A percentile compares a stretch with the other conserved stretches of the same genome.
These are phyloP conservation scores for Cryptomeria japonica DNA, from an alignment of 75 land plant species.

Conservation along the genomic window DNA sequence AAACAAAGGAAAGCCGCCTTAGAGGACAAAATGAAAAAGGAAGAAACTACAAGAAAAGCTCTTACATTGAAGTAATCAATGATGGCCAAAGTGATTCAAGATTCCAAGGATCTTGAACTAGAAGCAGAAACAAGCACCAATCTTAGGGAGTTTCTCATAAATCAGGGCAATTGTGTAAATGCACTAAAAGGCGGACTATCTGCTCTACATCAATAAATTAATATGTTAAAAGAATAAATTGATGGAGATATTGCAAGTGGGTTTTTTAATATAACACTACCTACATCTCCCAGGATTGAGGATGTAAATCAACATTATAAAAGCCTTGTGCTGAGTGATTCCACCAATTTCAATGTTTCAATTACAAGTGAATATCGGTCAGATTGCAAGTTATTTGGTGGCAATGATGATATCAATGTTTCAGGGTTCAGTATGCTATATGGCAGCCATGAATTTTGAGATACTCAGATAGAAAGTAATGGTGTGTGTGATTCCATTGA, in stretches of 20 bases:
- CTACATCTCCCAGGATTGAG: neutral
- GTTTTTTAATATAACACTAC: neutral
- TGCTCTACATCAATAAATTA: constrained; percentile 70
- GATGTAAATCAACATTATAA: neutral
- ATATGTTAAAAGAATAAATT: constrained; percentile 52
- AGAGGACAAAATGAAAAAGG: constrained; percentile 58
- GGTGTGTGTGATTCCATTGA: neutral
- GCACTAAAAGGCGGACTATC: constrained; percentile 78
- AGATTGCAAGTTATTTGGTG: neutral
- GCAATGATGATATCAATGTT: neutral
- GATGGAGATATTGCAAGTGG: constrained; percentile 25
- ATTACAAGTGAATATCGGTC: neutral
- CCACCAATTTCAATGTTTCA: neutral
- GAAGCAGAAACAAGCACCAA: constrained; percentile 79
- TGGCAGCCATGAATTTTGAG: neutral
- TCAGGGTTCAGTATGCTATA: neutral
- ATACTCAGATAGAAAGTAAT: neutral
- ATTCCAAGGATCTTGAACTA: constrained; percentile 60
- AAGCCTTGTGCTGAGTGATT: neutral
- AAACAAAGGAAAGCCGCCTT: constrained; percentile 47
- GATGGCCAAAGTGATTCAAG: constrained; percentile 66
- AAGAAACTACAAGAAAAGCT: constrained; percentile 42
- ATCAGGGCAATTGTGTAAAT: constrained; percentile 71
- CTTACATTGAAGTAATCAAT: constrained; percentile 54
- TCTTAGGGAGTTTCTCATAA: constrained; percentile 77